Percentiles rank a stretch among this genome's conserved stretches.
Evolutionary conservation across 2,329 filamentous ascomycete species (phyloP).

Genomic region (Mollisiaceae sp.): DNA sequence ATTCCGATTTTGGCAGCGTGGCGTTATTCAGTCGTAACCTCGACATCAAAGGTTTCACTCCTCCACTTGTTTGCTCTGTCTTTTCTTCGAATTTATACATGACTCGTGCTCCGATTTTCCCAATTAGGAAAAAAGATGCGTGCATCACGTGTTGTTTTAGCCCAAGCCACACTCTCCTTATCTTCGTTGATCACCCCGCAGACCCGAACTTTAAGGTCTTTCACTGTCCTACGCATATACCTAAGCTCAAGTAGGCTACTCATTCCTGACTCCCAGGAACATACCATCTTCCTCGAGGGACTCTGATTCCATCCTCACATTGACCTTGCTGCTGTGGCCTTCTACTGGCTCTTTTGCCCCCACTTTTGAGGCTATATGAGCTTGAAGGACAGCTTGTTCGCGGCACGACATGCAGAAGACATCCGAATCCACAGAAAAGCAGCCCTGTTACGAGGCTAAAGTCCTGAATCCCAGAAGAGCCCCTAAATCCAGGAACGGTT

Average conservation of each 20-base stretch:
- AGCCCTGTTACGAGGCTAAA: neutral
- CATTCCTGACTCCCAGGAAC: neutral
- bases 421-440: constrained; percentile 13
- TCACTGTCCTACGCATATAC: neutral
- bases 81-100: neutral
- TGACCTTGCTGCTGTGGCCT: neutral
- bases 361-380: constrained; percentile 23
- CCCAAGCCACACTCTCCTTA: constrained; percentile 2
- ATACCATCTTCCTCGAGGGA: neutral
- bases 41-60: neutral
- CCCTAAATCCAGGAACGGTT: constrained; percentile 39
- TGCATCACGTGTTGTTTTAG: neutral
- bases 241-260: constrained; percentile 11
- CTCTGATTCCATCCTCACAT: neutral
- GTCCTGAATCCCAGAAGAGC: constrained; percentile 36
- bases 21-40: neutral
- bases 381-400: neutral
- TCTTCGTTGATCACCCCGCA: neutral
- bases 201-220: neutral
- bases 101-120: neutral
- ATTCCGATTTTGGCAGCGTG: neutral
- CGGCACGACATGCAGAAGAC: constrained; percentile 18
- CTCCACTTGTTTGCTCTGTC: neutral
- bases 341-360: constrained; percentile 6
- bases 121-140: neutral